Evolutionary conservation across 495 filamentous ascomycete genomes (phyloP).

Genomic region (Trichoderma erinaceum): DNA sequence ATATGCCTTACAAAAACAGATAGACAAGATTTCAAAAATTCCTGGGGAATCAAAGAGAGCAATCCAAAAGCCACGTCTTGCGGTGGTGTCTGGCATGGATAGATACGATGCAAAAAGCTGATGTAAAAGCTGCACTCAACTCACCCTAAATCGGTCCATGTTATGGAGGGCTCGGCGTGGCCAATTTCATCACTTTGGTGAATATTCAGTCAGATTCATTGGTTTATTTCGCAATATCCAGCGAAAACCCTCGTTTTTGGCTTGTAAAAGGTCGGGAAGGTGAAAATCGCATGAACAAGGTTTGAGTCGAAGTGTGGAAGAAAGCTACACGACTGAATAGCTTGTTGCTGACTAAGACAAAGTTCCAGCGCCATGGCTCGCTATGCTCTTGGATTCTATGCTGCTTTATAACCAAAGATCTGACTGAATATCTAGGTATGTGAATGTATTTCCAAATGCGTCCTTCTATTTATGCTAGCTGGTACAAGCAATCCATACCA

Average conservation of each 20-base stretch:
- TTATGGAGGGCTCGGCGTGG: neutral
- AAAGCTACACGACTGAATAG: neutral
- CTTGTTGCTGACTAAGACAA: slow-evolving; percentile 1
- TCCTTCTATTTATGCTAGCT: no score
- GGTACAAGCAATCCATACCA: no score
- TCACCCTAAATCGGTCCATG: slow-evolving; percentile 10
- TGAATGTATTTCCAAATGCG: no score
- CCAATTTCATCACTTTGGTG: neutral
- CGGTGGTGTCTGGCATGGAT: neutral
- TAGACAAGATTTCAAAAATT: no score
- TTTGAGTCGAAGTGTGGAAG: neutral
- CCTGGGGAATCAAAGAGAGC: neutral
- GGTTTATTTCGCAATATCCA: neutral
- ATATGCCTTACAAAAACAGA: no score
- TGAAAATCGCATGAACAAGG: neutral
- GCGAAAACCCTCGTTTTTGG: neutral
- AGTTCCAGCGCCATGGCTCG: neutral
- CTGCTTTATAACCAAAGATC: no score
- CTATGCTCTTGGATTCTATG: no score
- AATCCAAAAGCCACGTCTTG: neutral
- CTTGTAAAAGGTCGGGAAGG: neutral
- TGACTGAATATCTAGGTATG: no score
- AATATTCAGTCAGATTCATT: neutral
- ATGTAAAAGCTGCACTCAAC: neutral
- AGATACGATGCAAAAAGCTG: neutral